Evolutionary conservation across 106 monocot species (phyloP).

Genomic region (Dendrobium officinale): DNA sequence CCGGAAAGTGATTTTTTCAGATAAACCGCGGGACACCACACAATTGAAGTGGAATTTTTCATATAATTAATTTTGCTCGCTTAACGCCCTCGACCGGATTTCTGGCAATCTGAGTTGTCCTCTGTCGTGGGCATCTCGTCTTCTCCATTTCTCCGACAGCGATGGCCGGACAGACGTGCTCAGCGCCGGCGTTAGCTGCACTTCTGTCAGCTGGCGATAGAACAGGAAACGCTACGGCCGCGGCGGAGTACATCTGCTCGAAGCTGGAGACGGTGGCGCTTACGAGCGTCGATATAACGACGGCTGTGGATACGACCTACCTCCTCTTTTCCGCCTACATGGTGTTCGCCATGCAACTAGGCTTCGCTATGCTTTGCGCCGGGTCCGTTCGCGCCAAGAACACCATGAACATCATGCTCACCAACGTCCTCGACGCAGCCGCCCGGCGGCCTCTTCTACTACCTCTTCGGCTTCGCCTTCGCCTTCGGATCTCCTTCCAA

Average conservation of each 20-base stretch:
- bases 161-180: slow-evolving; percentile 7
- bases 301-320: slow-evolving; percentile 44
- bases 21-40: neutral
- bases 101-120: neutral
- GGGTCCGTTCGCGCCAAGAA: slow-evolving; percentile 92
- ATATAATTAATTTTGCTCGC: neutral
- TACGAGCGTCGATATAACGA: slow-evolving; percentile 16
- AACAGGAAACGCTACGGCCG: slow-evolving; percentile 18
- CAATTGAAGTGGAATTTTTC: no score
- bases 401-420: slow-evolving; percentile 57
- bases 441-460: slow-evolving; percentile 24
- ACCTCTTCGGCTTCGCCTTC: slow-evolving; percentile 27
- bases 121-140: neutral
- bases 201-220: neutral
- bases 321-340: slow-evolving; percentile 94
- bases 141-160: neutral
- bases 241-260: slow-evolving; percentile 25
- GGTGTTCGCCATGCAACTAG: slow-evolving; percentile 93
- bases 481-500: slow-evolving; percentile 33
- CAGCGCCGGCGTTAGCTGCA: neutral
- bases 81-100: neutral
- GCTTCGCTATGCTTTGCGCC: slow-evolving; percentile 95
- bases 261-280: slow-evolving; percentile 7
- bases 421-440: slow-evolving; percentile 24
- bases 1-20: neutral